Evolutionary conservation across 306 rosid genomes (phyloP).

Genomic region (Gillenia trifoliata): DNA sequence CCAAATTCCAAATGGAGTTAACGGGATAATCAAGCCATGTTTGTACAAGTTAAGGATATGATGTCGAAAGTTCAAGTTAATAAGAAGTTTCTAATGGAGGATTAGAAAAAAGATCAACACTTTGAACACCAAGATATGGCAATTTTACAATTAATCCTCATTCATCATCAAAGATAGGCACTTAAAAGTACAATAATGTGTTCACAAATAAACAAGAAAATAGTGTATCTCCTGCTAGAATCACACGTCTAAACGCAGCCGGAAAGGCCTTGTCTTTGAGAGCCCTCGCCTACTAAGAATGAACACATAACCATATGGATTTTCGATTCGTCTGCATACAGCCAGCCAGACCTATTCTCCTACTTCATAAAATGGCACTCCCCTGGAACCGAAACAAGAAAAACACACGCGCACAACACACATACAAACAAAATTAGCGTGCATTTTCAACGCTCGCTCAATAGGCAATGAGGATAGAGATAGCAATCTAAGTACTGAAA

Average conservation of each 20-base stretch:
- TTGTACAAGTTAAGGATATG: not conserved
- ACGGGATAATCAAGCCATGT: not conserved
- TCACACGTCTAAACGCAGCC: not conserved
- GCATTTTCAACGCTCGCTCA: not conserved
- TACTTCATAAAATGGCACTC: conserved; percentile 19
- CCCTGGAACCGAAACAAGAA: conserved; percentile 15
- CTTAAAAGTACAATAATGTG: not conserved
- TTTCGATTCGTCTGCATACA: not conserved
- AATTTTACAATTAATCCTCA: not conserved
- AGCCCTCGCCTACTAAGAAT: not conserved
- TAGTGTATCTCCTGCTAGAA: not conserved
- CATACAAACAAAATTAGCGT: not conserved
- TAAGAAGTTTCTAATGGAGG: not conserved
- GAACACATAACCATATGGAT: not conserved
- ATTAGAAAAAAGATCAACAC: not conserved
- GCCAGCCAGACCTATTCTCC: conserved; percentile 18
- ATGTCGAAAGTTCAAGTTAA: not conserved
- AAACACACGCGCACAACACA: not conserved
- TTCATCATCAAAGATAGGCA: not conserved
- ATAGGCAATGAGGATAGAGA: not conserved
- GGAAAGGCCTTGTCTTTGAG: not conserved
- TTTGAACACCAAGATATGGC: not conserved
- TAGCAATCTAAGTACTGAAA: not conserved
- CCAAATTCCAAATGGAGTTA: not conserved
- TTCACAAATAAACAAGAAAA: not conserved